Conservation (phyloP, 2,329 filamentous ascomycete genomes). For the Fusarium neocosmosporiellum region DNA sequence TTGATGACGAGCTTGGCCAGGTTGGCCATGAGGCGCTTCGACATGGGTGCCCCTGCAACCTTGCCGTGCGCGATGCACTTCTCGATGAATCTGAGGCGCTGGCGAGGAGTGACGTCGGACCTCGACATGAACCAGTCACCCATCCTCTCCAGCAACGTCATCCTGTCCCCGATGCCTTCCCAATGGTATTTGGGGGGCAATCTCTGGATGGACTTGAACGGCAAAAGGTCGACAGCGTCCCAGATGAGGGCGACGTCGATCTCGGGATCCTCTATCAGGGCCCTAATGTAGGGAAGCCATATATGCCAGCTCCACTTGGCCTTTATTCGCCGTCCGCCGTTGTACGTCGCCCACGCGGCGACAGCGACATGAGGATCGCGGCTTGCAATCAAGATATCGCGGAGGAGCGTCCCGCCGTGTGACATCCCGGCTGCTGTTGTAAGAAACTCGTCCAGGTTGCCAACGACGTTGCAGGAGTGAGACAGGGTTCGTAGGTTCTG, state of each 20-base stretch:
- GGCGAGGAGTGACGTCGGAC: constrained; percentile 44
- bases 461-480: neutral
- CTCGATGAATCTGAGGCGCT: constrained; percentile 46
- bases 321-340: neutral
- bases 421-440: neutral
- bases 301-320: constrained; percentile 47
- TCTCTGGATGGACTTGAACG: neutral
- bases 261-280: constrained; percentile 48
- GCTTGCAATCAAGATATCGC: neutral
- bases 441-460: constrained; percentile 18
- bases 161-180: constrained; percentile 18
- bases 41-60: constrained; percentile 34
- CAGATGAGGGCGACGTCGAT: constrained; percentile 42
- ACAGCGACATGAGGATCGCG: constrained; percentile 9
- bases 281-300: constrained; percentile 48
- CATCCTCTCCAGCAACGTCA: constrained; percentile 47
- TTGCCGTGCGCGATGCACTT: constrained; percentile 42
- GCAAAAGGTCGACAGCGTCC: constrained; percentile 42
- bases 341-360: constrained; percentile 23
- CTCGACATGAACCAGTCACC: constrained; percentile 45
- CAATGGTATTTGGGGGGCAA: neutral
- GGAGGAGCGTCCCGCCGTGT: neutral
- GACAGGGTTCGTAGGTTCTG: neutral
- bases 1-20: constrained; percentile 44
- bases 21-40: constrained; percentile 41